Base-by-base conservation (phyloP, 768 basidiomycete genomes). In the Sarcomyxa edulis region DNA sequence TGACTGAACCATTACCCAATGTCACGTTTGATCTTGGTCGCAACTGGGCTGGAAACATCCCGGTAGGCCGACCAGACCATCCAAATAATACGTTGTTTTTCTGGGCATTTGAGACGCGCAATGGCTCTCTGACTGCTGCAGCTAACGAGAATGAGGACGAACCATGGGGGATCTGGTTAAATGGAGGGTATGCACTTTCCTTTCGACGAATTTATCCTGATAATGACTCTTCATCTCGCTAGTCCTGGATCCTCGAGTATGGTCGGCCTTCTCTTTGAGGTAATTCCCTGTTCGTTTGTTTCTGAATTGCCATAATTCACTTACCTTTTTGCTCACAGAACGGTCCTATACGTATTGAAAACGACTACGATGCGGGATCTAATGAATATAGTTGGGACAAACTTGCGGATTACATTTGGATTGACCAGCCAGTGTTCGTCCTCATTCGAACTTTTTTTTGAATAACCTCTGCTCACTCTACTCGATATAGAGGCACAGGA, bases 101-200 rank as follows among this genome's bases (percentile, higher is more conserved):
- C 53, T 68, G 72, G 61, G 80, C 69, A 11, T 76, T 78, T 43
- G 81, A 84, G 48, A 74, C 72, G 22, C 55, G 59, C 1, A 48
- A 61, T 12, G 78, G 76, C 5, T 82, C 82, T 2, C 59, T 85
- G 35, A 82, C 75, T 7, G 57, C 53, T 5, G 50, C 40, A 20
- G 52, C 56, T 2, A 45, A 47, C 31, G 46, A 53, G n/a, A 53
- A 49, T 12, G 62, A 52, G 10, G 63, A 77, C 14, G n/a, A n/a
- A n/a, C 83, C 84, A 2, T 84, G 84, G 84, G 72, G 72, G 3
- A 77, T 86, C 28, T 86, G 81, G 81, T 54, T 85, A 18, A 83
- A 84, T 43, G 84, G 82, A 59, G 82, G 81, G 78, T 79, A 47
- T 33, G 74, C 54, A 28, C 30, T 31, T 24, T 33, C 29, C 24